These are phyloP conservation scores for Eustoma russellianum DNA, from an alignment of 257 asterid genomes.

Conservation along the genomic window DNA sequence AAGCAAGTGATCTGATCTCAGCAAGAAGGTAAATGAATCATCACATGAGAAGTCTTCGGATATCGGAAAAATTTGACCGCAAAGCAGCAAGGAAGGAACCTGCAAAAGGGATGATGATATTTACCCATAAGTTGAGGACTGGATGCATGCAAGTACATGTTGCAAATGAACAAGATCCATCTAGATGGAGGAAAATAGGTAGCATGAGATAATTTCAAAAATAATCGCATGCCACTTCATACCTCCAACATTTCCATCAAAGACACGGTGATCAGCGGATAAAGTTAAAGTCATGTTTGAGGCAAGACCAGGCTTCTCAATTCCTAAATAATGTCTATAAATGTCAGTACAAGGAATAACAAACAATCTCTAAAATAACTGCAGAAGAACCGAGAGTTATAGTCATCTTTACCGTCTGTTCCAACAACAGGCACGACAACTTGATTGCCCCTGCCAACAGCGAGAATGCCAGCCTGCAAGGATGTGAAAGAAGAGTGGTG, in stretches of 20 bases:
- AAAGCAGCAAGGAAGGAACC: constrained; percentile 60
- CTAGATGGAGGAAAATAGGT: not conserved
- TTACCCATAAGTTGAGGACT: not conserved
- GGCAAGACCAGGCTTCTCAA: constrained; percentile 67
- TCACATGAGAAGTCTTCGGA: constrained; percentile 70
- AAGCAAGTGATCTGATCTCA: constrained; percentile 3
- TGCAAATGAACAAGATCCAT: not conserved
- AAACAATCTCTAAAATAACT: constrained; percentile 3
- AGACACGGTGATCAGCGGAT: constrained; percentile 95
- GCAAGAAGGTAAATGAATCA: not conserved
- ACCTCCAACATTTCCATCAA: constrained; percentile 98
- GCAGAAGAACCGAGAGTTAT: constrained; percentile 4
- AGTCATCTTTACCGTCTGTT: constrained; percentile 51
- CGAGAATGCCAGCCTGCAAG: constrained; percentile 92
- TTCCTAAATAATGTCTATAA: constrained; percentile 40
- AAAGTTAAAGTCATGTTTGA: constrained; percentile 77
- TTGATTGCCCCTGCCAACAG: constrained; percentile 93
- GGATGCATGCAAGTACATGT: not conserved
- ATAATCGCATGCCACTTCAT: constrained; percentile 9
- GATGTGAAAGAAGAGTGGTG: too few relatives aligned
- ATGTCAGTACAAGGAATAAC: constrained; percentile 8
- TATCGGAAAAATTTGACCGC: constrained; percentile 68
- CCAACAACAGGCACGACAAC: constrained; percentile 81
- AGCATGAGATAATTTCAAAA: constrained; percentile 3
- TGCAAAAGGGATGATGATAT: constrained; percentile 19